These are phyloP conservation scores for Cyberlindnera suaveolens DNA, from an alignment of 805 yeast genomes.

Conservation along the genomic window DNA sequence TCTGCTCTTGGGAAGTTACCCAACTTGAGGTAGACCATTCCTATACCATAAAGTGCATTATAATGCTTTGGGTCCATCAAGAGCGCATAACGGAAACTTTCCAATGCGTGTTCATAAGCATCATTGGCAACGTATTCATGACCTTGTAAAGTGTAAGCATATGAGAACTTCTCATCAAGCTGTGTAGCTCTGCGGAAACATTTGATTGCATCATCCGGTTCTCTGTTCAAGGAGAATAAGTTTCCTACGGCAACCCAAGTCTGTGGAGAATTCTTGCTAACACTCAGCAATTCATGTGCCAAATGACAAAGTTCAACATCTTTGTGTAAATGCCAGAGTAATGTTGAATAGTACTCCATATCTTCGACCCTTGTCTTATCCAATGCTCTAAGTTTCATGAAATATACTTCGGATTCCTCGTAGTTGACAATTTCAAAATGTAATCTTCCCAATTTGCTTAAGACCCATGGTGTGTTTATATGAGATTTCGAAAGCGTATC, in stretches of 20 bases:
- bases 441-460: conserved; percentile 69
- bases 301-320: conserved; percentile 74
- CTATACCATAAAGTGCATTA: conserved; percentile 93
- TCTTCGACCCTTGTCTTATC: conserved; percentile 80
- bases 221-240: conserved; percentile 73
- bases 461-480: conserved; percentile 76
- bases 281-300: conserved; percentile 71
- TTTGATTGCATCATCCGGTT: conserved; percentile 83
- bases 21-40: conserved; percentile 83
- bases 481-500: conserved; percentile 58
- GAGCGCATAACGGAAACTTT: conserved; percentile 74
- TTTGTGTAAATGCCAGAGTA: conserved; percentile 87
- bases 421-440: conserved; percentile 87
- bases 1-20: conserved; percentile 85
- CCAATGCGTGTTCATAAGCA: conserved; percentile 83
- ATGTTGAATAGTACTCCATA: conserved; percentile 87
- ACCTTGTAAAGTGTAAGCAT: conserved; percentile 89
- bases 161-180: conserved; percentile 64
- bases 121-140: conserved; percentile 88
- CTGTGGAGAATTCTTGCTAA: conserved; percentile 61
- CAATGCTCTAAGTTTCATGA: conserved; percentile 50
- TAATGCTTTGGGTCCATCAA: conserved; percentile 76
- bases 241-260: conserved; percentile 94
- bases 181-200: conserved; percentile 78
- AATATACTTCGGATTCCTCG: conserved; percentile 63